Percentiles rank a stretch among this genome's conserved stretches.
Evolutionary conservation across 345 rosid genomes (phyloP).

Genomic region (Hibiscus tridactylites): DNA sequence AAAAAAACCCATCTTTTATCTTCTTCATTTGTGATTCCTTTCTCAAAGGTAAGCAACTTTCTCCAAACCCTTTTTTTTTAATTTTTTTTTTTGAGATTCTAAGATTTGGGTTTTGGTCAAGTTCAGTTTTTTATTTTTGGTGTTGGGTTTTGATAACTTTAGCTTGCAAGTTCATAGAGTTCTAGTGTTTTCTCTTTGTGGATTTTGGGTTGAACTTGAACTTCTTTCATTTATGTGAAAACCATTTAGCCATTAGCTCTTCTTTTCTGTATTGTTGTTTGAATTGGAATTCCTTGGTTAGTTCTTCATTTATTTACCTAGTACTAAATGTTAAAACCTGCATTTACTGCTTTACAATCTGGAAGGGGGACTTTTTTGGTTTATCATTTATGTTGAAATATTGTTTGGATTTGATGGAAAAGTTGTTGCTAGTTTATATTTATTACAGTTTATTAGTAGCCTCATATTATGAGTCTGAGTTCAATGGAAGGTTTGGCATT

Average conservation of each 20-base stretch:
- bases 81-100: neutral
- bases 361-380: neutral
- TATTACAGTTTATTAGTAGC: neutral
- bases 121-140: neutral
- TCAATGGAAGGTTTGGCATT: neutral
- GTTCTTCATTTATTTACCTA: neutral
- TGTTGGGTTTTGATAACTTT: neutral
- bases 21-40: neutral
- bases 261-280: neutral
- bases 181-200: neutral
- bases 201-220: neutral
- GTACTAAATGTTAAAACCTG: neutral
- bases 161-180: neutral
- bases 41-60: conserved; percentile 10
- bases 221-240: neutral
- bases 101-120: neutral
- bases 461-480: neutral
- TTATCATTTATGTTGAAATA: neutral
- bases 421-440: neutral
- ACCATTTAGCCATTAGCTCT: too few relatives aligned
- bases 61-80: neutral
- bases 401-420: neutral
- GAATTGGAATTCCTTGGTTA: neutral
- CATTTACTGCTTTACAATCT: neutral
- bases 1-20: neutral